Evolutionary conservation across 208 protist species (phyloP).

Genomic region (Herpetomonas samuelpessoai): DNA sequence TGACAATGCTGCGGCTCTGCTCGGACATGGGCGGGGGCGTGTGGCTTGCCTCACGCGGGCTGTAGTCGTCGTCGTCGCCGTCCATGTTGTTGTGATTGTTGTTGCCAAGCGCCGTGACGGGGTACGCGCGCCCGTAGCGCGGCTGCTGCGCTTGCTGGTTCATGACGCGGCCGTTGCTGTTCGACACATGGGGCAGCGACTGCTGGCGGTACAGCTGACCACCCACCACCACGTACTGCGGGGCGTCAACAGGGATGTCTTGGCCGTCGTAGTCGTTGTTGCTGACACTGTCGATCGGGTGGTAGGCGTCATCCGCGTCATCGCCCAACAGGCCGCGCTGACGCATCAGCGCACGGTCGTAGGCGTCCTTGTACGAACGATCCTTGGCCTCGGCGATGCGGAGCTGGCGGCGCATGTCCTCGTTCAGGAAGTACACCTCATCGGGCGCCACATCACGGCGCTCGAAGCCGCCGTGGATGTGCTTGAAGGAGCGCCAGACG

Average conservation of each 20-base stretch:
- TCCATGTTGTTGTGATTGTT: not conserved
- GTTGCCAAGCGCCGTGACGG: conserved; percentile 5
- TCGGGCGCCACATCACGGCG: conserved; percentile 86
- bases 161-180: not conserved
- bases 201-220: conserved; percentile 70
- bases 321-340: conserved; percentile 6
- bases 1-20: conserved; percentile 23
- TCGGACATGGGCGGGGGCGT: conserved; percentile 6
- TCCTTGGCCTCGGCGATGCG: conserved; percentile 77
- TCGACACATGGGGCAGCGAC: conserved; percentile 10
- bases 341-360: conserved; percentile 8
- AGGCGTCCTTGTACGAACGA: conserved; percentile 45
- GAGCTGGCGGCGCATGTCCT: conserved; percentile 84
- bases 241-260: conserved; percentile 9
- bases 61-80: conserved; percentile 8
- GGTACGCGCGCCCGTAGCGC: not conserved
- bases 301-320: conserved; percentile 12
- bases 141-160: conserved; percentile 1
- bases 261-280: not conserved
- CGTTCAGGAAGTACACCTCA: conserved; percentile 86
- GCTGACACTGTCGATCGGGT: conserved; percentile 8
- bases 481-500: conserved; percentile 91
- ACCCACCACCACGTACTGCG: conserved; percentile 80
- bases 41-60: not conserved
- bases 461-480: conserved; percentile 88